These are phyloP conservation scores for Plantago elongata DNA, from an alignment of 257 asterid genomes.

Conservation along the genomic window DNA sequence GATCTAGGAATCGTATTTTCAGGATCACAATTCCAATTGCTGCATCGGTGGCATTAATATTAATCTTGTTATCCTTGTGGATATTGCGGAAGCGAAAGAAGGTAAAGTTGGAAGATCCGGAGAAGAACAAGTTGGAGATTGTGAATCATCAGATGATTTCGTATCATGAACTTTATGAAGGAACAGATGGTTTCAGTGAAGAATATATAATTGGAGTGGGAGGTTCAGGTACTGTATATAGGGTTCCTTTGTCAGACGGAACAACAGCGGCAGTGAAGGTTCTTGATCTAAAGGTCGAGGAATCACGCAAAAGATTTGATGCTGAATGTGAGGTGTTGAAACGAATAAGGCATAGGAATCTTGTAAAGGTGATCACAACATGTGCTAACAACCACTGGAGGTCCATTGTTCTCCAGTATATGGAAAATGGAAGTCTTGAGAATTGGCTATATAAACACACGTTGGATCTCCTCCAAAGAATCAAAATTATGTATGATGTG, in stretches of 20 bases:
- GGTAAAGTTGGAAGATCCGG: slow-evolving; percentile 15
- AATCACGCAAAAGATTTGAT: slow-evolving; percentile 26
- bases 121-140: slow-evolving; percentile 10
- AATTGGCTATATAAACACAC: slow-evolving; percentile 18
- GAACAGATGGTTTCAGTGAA: slow-evolving; percentile 30
- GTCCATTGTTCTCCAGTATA: slow-evolving; percentile 32
- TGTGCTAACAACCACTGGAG: slow-evolving; percentile 23
- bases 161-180: slow-evolving; percentile 25
- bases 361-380: slow-evolving; percentile 32
- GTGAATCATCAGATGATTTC: slow-evolving; percentile 19
- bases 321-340: slow-evolving; percentile 29
- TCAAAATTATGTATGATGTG: slow-evolving; percentile 31
- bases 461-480: slow-evolving; percentile 19
- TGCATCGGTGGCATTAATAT: slow-evolving; percentile 9
- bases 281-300: slow-evolving; percentile 22
- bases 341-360: slow-evolving; percentile 32
- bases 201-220: slow-evolving; percentile 31
- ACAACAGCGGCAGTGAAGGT: slow-evolving; percentile 31
- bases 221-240: slow-evolving; percentile 36
- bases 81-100: slow-evolving; percentile 12
- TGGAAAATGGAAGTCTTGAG: slow-evolving; percentile 40
- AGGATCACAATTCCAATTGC: slow-evolving; percentile 20
- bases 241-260: slow-evolving; percentile 22
- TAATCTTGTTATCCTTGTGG: slow-evolving; percentile 17
- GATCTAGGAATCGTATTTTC: slow-evolving; percentile 5